These are phyloP conservation scores for Prunus mume DNA, from an alignment of 306 rosid species.

Conservation along the genomic window DNA sequence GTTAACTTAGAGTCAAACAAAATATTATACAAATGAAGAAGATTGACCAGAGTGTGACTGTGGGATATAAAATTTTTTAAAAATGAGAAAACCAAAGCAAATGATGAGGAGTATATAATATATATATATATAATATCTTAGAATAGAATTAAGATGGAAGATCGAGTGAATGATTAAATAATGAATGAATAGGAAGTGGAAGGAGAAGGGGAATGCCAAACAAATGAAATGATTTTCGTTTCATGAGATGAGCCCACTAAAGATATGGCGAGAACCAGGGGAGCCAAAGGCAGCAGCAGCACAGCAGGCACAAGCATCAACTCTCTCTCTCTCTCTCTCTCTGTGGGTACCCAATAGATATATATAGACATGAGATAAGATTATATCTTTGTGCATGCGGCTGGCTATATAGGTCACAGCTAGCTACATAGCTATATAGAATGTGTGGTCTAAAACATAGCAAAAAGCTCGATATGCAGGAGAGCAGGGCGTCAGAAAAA, in stretches of 20 bases:
- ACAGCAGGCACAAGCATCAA: background rate
- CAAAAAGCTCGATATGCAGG: too few species aligned
- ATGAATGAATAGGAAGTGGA: background rate
- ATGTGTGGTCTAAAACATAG: too few species aligned
- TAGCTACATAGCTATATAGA: too few species aligned
- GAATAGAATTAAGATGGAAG: background rate
- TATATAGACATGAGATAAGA: too few species aligned
- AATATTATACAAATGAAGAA: too few species aligned
- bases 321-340: background rate
- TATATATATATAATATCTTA: too few species aligned
- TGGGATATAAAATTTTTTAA: too few species aligned
- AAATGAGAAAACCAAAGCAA: background rate
- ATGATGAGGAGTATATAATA: background rate
- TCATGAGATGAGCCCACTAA: background rate
- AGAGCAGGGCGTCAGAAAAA: background rate
- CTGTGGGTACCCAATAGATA: too few species aligned
- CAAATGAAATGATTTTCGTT: background rate
- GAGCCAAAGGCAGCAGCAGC: background rate
- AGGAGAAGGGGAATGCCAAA: background rate
- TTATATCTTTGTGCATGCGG: too few species aligned
- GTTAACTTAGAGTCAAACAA: too few species aligned
- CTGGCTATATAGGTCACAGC: too few species aligned
- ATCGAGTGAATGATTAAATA: conserved; percentile 1
- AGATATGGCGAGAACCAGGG: conserved; percentile 1
- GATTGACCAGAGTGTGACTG: too few species aligned